Evolutionary conservation across 2,329 filamentous ascomycete genomes (phyloP).

Genomic region (Pestalotiopsis sp.): DNA sequence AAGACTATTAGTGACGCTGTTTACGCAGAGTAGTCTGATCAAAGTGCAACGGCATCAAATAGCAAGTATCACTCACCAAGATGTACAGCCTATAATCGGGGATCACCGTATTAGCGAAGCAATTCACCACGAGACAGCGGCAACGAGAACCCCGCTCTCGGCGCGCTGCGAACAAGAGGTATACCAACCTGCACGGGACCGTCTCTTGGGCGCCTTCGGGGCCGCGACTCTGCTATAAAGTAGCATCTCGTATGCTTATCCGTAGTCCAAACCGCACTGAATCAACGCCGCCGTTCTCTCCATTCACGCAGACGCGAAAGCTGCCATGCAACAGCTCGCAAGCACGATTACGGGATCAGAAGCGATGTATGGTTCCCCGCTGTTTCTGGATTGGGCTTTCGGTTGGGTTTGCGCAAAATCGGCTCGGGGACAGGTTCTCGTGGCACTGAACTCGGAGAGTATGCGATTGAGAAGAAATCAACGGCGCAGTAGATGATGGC

Average conservation of each 20-base stretch:
- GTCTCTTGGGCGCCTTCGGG: constrained; percentile 61
- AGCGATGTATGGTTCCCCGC: neutral
- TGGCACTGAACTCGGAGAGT: neutral
- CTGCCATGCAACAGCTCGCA: neutral
- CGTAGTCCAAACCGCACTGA: neutral
- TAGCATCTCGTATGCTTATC: constrained; percentile 46
- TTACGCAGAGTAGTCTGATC: constrained; percentile 13
- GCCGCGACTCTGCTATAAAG: constrained; percentile 59
- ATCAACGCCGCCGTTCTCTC: neutral
- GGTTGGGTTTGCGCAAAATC: neutral
- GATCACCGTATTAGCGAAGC: constrained; percentile 7
- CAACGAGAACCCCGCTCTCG: neutral
- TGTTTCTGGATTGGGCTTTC: neutral
- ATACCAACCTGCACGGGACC: constrained; percentile 60
- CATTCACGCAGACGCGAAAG: neutral
- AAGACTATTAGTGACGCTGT: constrained; percentile 10
- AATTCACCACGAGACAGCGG: neutral
- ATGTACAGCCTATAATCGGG: constrained; percentile 47
- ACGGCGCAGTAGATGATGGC: neutral
- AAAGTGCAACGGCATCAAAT: constrained; percentile 18
- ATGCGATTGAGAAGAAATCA: neutral
- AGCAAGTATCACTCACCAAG: constrained; percentile 44
- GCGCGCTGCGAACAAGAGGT: neutral
- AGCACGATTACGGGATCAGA: neutral
- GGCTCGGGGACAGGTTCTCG: neutral